Evolutionary conservation across 768 basidiomycete genomes (phyloP).

Genomic region (Podaxis sp.): DNA sequence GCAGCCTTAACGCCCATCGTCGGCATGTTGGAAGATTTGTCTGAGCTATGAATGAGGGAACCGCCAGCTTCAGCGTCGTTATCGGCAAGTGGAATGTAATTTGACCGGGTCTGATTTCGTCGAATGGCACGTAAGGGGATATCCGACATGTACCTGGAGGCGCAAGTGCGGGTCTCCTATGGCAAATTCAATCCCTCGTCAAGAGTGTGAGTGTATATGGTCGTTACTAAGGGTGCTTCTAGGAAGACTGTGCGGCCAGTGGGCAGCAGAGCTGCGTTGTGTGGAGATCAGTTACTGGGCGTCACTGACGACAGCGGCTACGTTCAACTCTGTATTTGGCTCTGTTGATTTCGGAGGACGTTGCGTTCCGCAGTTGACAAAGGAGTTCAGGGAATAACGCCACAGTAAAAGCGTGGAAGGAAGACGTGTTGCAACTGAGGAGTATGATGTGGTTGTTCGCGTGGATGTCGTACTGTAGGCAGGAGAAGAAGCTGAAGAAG

Average conservation of each 20-base stretch:
- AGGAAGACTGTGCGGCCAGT: constrained; percentile 1
- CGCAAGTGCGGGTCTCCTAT: background rate
- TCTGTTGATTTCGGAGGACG: constrained; percentile 11
- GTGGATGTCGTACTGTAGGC: too few relatives aligned
- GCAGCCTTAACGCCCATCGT: constrained; percentile 24
- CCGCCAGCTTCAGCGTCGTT: constrained; percentile 11
- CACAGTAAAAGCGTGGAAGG: too few relatives aligned
- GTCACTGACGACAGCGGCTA: constrained; percentile 1
- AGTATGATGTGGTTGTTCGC: too few relatives aligned
- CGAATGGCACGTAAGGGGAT: constrained; percentile 66
- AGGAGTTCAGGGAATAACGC: too few relatives aligned
- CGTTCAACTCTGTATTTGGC: constrained; percentile 4
- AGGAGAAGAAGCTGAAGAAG: too few relatives aligned
- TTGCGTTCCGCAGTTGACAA: background rate
- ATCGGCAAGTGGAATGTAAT: constrained; percentile 43
- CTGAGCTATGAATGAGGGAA: constrained; percentile 17
- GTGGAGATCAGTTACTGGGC: background rate
- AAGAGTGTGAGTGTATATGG: background rate
- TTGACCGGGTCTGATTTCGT: constrained; percentile 47
- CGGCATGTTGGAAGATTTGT: constrained; percentile 18
- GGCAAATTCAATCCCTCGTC: background rate
- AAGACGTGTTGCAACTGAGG: too few relatives aligned
- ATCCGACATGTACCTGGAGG: constrained; percentile 52
- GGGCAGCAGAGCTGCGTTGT: background rate
- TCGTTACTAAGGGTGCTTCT: background rate